These are phyloP conservation scores for Sarcomyxa edulis DNA, from an alignment of 768 basidiomycete species.

Conservation along the genomic window DNA sequence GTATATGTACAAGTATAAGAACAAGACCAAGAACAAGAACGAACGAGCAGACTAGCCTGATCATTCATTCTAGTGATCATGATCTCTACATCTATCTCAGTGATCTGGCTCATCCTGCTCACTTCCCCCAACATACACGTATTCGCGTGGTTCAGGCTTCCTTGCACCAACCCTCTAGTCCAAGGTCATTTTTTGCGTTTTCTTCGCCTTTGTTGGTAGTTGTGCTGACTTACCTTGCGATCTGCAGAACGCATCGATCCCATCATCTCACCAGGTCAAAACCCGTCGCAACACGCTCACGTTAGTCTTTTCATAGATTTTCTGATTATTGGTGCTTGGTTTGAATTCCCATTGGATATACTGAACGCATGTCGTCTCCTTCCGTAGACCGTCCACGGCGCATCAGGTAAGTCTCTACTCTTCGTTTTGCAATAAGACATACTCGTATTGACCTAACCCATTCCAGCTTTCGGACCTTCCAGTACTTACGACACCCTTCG, in stretches of 20 bases:
- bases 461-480: slow-evolving; percentile 28
- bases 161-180: slow-evolving; percentile 33
- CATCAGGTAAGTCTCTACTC: slow-evolving; percentile 21
- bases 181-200: slow-evolving; percentile 21
- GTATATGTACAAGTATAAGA: too few species aligned
- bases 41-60: too few species aligned
- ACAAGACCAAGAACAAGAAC: too few species aligned
- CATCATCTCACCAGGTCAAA: slow-evolving; percentile 26
- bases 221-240: too few species aligned
- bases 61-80: too few species aligned
- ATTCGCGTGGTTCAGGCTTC: slow-evolving; percentile 38
- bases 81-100: too few species aligned
- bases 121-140: too few species aligned
- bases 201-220: neutral
- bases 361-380: too few species aligned
- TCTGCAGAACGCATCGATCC: slow-evolving; percentile 32
- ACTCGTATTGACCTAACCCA: neutral
- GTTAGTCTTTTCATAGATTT: slow-evolving; percentile 19
- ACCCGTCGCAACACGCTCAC: slow-evolving; percentile 35
- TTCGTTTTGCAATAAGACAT: neutral
- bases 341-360: too few species aligned
- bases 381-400: slow-evolving; percentile 32
- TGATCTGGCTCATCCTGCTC: too few species aligned
- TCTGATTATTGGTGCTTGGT: neutral
- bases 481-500: slow-evolving; percentile 29